Evolutionary conservation across 345 rosid genomes (phyloP).

Genomic region (Moricandia moricandioides): DNA sequence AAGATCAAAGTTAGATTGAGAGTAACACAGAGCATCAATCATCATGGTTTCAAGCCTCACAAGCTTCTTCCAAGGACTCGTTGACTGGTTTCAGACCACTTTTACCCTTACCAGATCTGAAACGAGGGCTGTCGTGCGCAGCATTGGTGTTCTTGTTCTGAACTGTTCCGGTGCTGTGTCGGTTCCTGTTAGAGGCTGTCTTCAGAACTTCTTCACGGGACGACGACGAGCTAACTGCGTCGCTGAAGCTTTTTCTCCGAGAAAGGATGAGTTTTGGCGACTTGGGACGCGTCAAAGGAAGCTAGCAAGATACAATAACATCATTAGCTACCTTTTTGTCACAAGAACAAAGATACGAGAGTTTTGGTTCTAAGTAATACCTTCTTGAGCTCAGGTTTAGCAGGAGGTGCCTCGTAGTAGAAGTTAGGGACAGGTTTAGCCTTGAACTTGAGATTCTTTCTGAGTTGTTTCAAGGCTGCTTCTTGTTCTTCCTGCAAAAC

Average conservation of each 20-base stretch:
- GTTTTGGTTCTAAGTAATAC: conserved; percentile 36
- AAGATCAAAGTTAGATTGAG: conserved; percentile 26
- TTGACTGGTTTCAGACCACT: conserved; percentile 42
- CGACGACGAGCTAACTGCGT: conserved; percentile 35
- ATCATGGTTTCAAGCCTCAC: conserved; percentile 29
- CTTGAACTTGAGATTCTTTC: conserved; percentile 72
- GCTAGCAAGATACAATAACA: conserved; percentile 33
- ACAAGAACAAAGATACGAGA: background rate
- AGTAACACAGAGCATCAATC: conserved; percentile 27
- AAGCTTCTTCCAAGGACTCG: conserved; percentile 39
- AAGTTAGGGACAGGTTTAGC: conserved; percentile 96
- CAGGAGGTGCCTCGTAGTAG: conserved; percentile 89
- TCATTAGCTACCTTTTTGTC: background rate
- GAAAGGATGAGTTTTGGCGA: conserved; percentile 58
- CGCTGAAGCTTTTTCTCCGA: conserved; percentile 68
- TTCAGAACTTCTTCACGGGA: conserved; percentile 27
- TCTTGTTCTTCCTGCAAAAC: conserved; percentile 75
- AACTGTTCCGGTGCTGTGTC: conserved; percentile 48
- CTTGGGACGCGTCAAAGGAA: conserved; percentile 79
- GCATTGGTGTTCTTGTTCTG: conserved; percentile 23
- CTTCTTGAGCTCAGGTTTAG: conserved; percentile 81
- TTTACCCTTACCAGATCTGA: conserved; percentile 43
- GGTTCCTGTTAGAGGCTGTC: conserved; percentile 25
- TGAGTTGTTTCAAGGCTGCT: conserved; percentile 82
- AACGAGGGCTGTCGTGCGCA: conserved; percentile 42